Evolutionary conservation across 1,139 yeast species (phyloP).

Genomic region (Taphrina communis): DNA sequence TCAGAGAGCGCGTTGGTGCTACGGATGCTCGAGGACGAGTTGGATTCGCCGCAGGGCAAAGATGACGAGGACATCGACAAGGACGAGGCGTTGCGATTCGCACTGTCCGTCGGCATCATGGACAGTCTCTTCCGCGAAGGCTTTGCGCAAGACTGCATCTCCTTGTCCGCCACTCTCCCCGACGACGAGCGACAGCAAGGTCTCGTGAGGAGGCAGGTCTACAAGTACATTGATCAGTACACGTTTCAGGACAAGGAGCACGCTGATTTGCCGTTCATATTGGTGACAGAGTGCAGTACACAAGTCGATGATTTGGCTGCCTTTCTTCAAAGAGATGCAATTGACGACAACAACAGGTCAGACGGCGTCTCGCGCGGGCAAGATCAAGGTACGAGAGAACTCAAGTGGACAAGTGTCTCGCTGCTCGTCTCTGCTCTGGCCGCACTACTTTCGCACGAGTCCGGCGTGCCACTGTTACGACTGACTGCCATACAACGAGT

Average conservation of each 20-base stretch:
- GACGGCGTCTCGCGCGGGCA: not conserved
- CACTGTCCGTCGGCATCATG: slow-evolving; percentile 6
- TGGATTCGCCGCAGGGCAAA: not conserved
- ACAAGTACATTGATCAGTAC: slow-evolving; percentile 19
- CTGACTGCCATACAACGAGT: slow-evolving; percentile 6
- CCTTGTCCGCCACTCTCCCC: not conserved
- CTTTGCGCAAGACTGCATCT: slow-evolving; percentile 18
- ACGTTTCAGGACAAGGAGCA: slow-evolving; percentile 3
- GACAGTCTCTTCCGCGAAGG: slow-evolving; percentile 14
- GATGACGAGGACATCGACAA: not conserved
- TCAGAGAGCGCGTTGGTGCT: not conserved
- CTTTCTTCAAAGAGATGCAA: not conserved
- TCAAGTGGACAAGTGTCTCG: slow-evolving; percentile 20
- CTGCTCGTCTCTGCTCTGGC: slow-evolving; percentile 11
- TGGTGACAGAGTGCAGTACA: not conserved
- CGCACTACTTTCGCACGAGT: slow-evolving; percentile 14
- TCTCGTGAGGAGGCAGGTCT: slow-evolving; percentile 1
- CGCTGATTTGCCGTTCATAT: not conserved
- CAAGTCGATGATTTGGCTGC: slow-evolving; percentile 6
- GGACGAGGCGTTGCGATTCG: slow-evolving; percentile 2
- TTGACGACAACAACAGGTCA: not conserved
- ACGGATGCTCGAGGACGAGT: not conserved
- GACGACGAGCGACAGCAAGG: not conserved
- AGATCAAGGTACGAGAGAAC: not conserved
- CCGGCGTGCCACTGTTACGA: not conserved